Evolutionary conservation across 305 asterid species (phyloP).

Genomic region (Salvia sclarea): DNA sequence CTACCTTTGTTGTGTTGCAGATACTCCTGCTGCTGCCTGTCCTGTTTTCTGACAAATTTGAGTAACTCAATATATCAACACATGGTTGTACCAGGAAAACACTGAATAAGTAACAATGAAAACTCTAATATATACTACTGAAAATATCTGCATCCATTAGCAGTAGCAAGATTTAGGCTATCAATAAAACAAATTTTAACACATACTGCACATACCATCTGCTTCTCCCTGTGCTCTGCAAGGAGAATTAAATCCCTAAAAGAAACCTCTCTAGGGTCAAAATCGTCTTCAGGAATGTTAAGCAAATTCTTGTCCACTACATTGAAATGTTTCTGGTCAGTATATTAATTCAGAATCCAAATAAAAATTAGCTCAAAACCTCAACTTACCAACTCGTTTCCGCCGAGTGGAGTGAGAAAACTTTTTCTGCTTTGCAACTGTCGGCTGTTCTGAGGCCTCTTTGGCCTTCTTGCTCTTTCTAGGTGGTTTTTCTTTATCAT

Average conservation of each 20-base stretch:
- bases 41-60: slow-evolving; percentile 56
- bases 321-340: slow-evolving; percentile 30
- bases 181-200: slow-evolving; percentile 19
- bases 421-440: slow-evolving; percentile 57
- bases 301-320: slow-evolving; percentile 72
- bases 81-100: neutral
- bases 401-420: slow-evolving; percentile 74
- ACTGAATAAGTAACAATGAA: slow-evolving; percentile 9
- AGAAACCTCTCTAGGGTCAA: slow-evolving; percentile 61
- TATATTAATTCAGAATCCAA: slow-evolving; percentile 22
- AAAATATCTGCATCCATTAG: slow-evolving; percentile 8
- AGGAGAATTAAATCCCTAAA: slow-evolving; percentile 77
- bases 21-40: slow-evolving; percentile 40
- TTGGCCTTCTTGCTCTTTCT: slow-evolving; percentile 58
- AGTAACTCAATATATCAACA: slow-evolving; percentile 16
- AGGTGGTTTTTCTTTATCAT: slow-evolving; percentile 51
- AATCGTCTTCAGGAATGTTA: slow-evolving; percentile 76
- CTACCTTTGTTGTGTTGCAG: slow-evolving; percentile 45
- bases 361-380: slow-evolving; percentile 12
- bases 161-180: slow-evolving; percentile 14
- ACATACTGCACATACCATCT: slow-evolving; percentile 46
- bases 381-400: slow-evolving; percentile 42
- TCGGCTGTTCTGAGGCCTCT: slow-evolving; percentile 51
- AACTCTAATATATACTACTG: neutral
- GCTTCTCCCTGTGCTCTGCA: slow-evolving; percentile 78